phyloP scores from a whole-genome alignment of 2,329 filamentous ascomycete species.

The Fusarium pininemorale region DNA sequence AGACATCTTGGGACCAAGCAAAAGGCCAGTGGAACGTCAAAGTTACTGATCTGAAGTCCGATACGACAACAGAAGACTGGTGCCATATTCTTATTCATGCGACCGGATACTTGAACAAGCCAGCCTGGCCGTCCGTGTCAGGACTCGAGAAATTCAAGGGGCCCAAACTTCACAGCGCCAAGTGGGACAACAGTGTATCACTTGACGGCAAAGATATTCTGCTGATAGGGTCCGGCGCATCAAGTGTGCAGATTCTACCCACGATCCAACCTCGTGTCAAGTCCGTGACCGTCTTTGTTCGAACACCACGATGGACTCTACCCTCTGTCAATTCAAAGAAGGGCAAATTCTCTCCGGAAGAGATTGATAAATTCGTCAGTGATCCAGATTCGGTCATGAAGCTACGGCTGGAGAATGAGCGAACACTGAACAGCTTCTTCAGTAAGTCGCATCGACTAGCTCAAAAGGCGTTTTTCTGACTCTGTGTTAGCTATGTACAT shows the following conservation, averaged over 20 bases:
- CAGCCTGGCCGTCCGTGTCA: neutral
- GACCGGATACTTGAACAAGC: constrained; percentile 17
- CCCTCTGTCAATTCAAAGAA: constrained; percentile 13
- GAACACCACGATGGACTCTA: constrained; percentile 12
- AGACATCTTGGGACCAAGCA: neutral
- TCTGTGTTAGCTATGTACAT: constrained; percentile 4
- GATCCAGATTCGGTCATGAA: neutral
- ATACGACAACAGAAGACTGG: neutral
- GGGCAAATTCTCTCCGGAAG: neutral
- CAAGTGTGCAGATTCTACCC: constrained; percentile 10
- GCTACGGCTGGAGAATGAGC: constrained; percentile 1
- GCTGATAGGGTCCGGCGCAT: constrained; percentile 10
- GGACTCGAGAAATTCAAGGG: constrained; percentile 3
- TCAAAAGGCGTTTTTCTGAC: no score
- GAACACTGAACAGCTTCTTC: constrained; percentile 13
- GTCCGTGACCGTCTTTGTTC: constrained; percentile 2
- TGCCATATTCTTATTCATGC: constrained; percentile 8
- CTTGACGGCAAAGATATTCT: constrained; percentile 9
- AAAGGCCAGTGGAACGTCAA: constrained; percentile 5
- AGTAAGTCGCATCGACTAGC: neutral
- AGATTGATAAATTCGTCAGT: neutral
- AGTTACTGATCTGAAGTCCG: neutral
- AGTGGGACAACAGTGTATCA: neutral
- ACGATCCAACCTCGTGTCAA: constrained; percentile 1
- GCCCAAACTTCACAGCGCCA: constrained; percentile 3